Evolutionary conservation across 352 stramenopile genomes (phyloP).

Genomic region (Globisporangium megalacanthum): DNA sequence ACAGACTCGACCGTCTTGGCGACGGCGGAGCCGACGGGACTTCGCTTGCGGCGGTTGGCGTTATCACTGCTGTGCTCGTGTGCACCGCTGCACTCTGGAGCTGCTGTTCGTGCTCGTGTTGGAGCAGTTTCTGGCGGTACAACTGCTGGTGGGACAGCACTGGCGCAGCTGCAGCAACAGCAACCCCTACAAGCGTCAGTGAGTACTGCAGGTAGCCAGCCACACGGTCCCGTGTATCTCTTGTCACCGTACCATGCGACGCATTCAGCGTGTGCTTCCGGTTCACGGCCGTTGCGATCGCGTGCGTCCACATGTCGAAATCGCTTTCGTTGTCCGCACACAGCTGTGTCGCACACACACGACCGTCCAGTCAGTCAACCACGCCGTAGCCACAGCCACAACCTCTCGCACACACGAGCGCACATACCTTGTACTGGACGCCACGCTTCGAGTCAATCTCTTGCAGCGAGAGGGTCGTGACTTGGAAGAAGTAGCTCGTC

Average conservation of each 20-base stretch:
- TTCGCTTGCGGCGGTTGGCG: constrained; percentile 3
- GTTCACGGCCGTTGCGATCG: constrained; percentile 73
- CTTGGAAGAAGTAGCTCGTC: constrained; percentile 82
- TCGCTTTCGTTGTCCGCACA: constrained; percentile 72
- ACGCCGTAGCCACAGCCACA: neutral
- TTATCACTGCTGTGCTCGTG: constrained; percentile 7
- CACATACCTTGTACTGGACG: constrained; percentile 72
- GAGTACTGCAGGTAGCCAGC: neutral
- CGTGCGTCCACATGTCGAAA: constrained; percentile 75
- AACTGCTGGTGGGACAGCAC: constrained; percentile 70
- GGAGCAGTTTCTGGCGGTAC: constrained; percentile 61
- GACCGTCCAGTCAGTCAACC: neutral
- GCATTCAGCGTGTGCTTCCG: constrained; percentile 45
- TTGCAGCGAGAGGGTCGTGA: constrained; percentile 65
- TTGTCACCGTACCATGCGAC: constrained; percentile 6
- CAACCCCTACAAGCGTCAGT: neutral
- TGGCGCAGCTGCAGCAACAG: constrained; percentile 15
- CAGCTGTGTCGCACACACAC: constrained; percentile 21
- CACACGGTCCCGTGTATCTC: neutral
- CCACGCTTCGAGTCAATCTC: constrained; percentile 81
- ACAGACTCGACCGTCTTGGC: no score
- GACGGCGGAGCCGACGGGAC: no score
- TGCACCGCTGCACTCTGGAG: neutral
- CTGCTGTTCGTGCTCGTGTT: constrained; percentile 15
- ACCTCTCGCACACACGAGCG: neutral